A percentile compares a stretch with the other conserved stretches of the same genome.
phyloP scores from a whole-genome alignment of 1,139 yeast species.

The Suhomyces bokatorum region DNA sequence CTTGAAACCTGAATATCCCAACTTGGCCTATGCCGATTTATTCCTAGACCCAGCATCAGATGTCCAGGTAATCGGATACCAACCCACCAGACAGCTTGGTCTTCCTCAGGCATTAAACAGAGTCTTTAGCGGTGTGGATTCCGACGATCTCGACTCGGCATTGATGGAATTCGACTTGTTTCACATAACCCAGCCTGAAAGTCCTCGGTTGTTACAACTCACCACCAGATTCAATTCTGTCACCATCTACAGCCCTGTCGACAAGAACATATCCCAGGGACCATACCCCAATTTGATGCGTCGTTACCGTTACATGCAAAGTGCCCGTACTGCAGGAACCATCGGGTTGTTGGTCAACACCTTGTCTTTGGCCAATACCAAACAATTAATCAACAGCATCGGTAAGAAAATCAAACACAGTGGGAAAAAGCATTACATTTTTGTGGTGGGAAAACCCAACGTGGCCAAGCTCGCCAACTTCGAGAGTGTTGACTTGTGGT shows the following conservation, averaged over 20 bases:
- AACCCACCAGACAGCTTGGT: conserved; percentile 17
- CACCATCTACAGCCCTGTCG: conserved; percentile 46
- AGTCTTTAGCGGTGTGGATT: conserved; percentile 21
- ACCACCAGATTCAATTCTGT: conserved; percentile 66
- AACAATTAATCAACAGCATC: conserved; percentile 59
- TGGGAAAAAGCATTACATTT: conserved; percentile 87
- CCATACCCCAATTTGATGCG: conserved; percentile 79
- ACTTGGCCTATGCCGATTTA: conserved; percentile 54
- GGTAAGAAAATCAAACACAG: conserved; percentile 63
- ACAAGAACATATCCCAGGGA: conserved; percentile 39
- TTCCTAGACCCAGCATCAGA: conserved; percentile 28
- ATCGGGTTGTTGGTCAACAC: conserved; percentile 91
- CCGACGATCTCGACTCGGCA: conserved; percentile 17
- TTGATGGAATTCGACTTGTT: conserved; percentile 53
- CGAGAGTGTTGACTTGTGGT: conserved; percentile 90
- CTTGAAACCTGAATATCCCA: conserved; percentile 39
- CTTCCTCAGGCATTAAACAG: conserved; percentile 26
- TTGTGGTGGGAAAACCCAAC: conserved; percentile 98
- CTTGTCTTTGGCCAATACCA: conserved; percentile 72
- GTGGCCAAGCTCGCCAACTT: conserved; percentile 96
- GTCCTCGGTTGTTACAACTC: conserved; percentile 74
- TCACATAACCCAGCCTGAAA: conserved; percentile 71
- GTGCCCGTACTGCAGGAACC: conserved; percentile 89
- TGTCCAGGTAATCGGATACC: conserved; percentile 46
- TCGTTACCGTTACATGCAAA: conserved; percentile 81